Percentiles rank a stretch among this genome's conserved stretches.
Conservation (phyloP, 1,284 basidiomycete genomes). For the Leccinum subrobustum region DNA sequence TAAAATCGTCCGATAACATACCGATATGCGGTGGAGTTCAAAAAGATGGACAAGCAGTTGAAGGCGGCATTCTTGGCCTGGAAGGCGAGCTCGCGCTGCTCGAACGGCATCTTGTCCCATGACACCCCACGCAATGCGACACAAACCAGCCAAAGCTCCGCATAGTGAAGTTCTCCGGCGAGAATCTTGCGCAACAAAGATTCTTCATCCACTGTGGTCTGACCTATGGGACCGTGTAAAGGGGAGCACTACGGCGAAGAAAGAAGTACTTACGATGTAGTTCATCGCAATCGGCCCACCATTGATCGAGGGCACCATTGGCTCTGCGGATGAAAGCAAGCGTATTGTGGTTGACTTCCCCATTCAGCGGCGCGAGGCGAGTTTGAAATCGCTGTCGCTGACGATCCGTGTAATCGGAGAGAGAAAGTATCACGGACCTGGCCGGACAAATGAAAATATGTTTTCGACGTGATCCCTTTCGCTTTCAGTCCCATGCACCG, state of each 20-base stretch:
- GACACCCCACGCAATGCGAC: conserved; percentile 86
- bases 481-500: too few species aligned
- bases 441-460: too few species aligned
- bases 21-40: conserved; percentile 78
- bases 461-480: too few species aligned
- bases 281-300: conserved; percentile 85
- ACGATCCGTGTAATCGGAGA: too few species aligned
- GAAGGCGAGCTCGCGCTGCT: conserved; percentile 91
- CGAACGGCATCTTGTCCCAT: conserved; percentile 94
- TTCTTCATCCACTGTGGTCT: conserved; percentile 75
- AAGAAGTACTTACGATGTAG: conserved; percentile 60
- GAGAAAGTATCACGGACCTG: too few species aligned
- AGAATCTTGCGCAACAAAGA: conserved; percentile 83
- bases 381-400: too few species aligned
- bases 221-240: conserved; percentile 42
- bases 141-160: conserved; percentile 92
- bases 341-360: conserved; percentile 83
- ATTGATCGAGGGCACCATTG: conserved; percentile 81
- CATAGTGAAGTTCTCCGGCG: conserved; percentile 84
- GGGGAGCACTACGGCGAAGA: not conserved
- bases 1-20: conserved; percentile 31
- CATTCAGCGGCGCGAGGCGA: conserved; percentile 73
- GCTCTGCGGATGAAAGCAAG: conserved; percentile 84
- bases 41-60: conserved; percentile 78
- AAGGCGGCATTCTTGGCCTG: conserved; percentile 91